Evolutionary conservation across 208 protist species (phyloP).

Genomic region (Naegleria gruberi): DNA sequence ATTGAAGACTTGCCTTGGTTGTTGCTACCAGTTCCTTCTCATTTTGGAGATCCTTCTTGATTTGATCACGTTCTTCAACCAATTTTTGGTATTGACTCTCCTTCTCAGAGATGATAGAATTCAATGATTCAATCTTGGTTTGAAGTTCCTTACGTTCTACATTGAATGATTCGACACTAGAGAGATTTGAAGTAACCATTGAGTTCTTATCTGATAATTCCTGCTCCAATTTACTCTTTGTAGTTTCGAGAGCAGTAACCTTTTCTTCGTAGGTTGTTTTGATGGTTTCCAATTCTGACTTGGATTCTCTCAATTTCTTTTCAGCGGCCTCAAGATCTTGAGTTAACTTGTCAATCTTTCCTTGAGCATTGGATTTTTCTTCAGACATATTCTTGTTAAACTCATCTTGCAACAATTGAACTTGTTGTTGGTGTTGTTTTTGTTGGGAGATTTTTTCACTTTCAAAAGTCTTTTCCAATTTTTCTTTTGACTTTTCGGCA

Average conservation of each 20-base stretch:
- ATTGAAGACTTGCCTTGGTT: background rate
- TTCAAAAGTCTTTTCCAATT: background rate
- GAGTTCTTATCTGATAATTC: background rate
- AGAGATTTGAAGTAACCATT: background rate
- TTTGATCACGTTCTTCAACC: background rate
- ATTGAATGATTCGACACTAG: background rate
- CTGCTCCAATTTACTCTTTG: background rate
- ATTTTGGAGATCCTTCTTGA: background rate
- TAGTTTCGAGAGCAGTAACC: background rate
- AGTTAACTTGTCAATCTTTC: background rate
- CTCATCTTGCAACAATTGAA: background rate
- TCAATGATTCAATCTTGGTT: background rate
- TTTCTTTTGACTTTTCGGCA: background rate
- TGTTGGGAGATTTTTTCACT: background rate
- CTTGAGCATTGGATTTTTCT: background rate
- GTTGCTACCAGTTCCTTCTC: background rate
- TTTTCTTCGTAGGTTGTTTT: background rate
- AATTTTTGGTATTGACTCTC: background rate
- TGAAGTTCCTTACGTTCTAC: background rate
- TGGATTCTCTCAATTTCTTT: background rate
- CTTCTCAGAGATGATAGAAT: background rate
- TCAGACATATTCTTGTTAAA: background rate
- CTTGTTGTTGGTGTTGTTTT: background rate
- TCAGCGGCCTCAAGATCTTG: background rate
- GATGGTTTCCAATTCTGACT: background rate